These are phyloP conservation scores for Triangularia setosa DNA, from an alignment of 2,329 filamentous ascomycete genomes.

Conservation along the genomic window DNA sequence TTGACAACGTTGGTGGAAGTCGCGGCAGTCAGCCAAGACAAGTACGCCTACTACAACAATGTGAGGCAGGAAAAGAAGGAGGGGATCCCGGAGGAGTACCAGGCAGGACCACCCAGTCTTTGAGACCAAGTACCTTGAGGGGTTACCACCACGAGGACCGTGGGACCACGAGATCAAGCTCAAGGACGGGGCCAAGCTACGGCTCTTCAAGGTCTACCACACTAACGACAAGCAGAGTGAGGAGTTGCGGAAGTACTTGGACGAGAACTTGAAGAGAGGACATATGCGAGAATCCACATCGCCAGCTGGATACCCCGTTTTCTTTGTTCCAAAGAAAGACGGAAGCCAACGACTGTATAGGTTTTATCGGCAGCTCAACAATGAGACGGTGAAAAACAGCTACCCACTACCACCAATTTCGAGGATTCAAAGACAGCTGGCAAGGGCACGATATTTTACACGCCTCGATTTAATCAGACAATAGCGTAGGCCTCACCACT, in stretches of 20 bases:
- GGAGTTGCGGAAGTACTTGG: constrained; percentile 1
- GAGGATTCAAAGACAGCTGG: background rate
- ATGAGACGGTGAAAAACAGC: constrained; percentile 1
- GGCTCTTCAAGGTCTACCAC: constrained; percentile 2
- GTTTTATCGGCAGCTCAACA: constrained; percentile 6
- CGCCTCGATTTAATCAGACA: background rate
- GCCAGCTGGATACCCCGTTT: constrained; percentile 5
- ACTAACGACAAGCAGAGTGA: background rate
- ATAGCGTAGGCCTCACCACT: background rate
- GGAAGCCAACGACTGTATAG: background rate
- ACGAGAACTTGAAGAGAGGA: constrained; percentile 10
- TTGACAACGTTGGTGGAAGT: background rate
- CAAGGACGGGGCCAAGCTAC: constrained; percentile 1
- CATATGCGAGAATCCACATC: constrained; percentile 11
- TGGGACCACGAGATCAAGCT: background rate
- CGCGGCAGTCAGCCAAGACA: too few species aligned
- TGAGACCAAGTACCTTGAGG: background rate
- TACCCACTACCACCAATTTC: constrained; percentile 6
- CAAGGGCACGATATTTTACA: background rate
- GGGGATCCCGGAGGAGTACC: background rate
- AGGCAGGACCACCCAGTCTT: background rate
- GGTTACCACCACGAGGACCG: background rate
- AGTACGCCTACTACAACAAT: background rate
- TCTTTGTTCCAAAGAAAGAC: constrained; percentile 4
- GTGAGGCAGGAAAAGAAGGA: background rate